Conservation (phyloP, 2,329 filamentous ascomycete genomes). For the Fusarium sp. region DNA sequence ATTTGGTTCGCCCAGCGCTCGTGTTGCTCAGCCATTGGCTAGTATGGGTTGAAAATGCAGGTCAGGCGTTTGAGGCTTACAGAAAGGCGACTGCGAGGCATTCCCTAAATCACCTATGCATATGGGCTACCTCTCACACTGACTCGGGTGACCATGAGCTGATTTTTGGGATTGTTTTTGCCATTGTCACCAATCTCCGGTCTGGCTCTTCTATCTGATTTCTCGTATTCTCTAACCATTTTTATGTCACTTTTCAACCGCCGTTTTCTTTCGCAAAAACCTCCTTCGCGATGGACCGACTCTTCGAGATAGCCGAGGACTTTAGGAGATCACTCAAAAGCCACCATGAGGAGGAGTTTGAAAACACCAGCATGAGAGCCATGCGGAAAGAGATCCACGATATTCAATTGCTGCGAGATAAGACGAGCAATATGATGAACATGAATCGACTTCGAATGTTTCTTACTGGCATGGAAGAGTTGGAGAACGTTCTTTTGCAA, state of each 20-base stretch:
- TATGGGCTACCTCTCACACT: background rate
- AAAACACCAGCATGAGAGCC: background rate
- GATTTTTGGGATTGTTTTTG: background rate
- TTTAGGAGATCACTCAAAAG: conserved; percentile 2
- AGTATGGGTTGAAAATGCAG: background rate
- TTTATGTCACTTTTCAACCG: background rate
- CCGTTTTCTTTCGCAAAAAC: background rate
- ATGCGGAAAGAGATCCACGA: background rate
- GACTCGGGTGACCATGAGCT: background rate
- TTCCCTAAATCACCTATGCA: background rate
- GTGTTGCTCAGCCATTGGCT: background rate
- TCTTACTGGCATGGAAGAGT: background rate
- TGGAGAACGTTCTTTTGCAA: background rate
- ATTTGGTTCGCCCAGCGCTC: background rate
- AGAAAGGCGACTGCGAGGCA: background rate
- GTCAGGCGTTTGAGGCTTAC: conserved; percentile 5
- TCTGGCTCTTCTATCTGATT: no score
- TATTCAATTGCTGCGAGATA: background rate
- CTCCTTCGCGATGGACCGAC: background rate
- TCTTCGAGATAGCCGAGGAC: background rate
- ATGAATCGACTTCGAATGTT: conserved; percentile 21
- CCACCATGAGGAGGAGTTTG: conserved; percentile 8
- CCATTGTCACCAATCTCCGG: no score
- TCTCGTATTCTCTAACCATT: no score
- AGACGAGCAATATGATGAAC: conserved; percentile 8